Evolutionary conservation across 768 basidiomycete genomes (phyloP), one percentile per base, ranked within the genome.

Genomic region (Hericium rajendrae): DNA sequence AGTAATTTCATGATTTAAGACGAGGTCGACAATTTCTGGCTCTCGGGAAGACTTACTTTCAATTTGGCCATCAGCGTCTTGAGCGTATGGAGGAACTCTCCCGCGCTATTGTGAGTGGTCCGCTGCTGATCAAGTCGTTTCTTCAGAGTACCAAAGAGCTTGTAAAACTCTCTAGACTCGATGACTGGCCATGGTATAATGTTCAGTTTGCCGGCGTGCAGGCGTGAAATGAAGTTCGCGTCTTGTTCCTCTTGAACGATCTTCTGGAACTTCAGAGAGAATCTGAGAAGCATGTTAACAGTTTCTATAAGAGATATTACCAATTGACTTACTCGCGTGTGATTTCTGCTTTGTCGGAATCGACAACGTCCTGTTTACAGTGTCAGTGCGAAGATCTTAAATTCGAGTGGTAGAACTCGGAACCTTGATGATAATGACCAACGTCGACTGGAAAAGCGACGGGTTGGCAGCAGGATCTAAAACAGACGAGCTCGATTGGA

Each of bases 101-200:
- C 78, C 0, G 79, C 83, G 0, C 74, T 71, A 0, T 65, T 67
- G 62, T 85, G 82, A 0, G 82, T 80, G 0, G 76, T 55, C 3
- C 62, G 57, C 57, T 84, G 81, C 48, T 71, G 69, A 58, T 84
- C 78, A 6, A 85, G 65, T 2, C 69, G 69, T 51, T 67, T 70
- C 59, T 78, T 81, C 26, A 85, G 60, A 0, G 68, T 65, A 0
- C 72, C 70, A 54, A 85, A 83, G n/a, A 83, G 62, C 2, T 66
- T 71, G 59, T 85, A 85, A 64, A 85, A 85, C 26, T 82, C 75
- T 49, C 67, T 73, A 0, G 83, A 83, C 61, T 82, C 79, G 37
- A 85, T 84, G 48, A 85, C 81, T 0, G 82, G 83, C 84, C 84
- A 85, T 4, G 83, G 84, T 12, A 84, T 74, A 13, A 85, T 84